phyloP scores from a whole-genome alignment of 352 stramenopile genomes.

The Phytophthora citricola region DNA sequence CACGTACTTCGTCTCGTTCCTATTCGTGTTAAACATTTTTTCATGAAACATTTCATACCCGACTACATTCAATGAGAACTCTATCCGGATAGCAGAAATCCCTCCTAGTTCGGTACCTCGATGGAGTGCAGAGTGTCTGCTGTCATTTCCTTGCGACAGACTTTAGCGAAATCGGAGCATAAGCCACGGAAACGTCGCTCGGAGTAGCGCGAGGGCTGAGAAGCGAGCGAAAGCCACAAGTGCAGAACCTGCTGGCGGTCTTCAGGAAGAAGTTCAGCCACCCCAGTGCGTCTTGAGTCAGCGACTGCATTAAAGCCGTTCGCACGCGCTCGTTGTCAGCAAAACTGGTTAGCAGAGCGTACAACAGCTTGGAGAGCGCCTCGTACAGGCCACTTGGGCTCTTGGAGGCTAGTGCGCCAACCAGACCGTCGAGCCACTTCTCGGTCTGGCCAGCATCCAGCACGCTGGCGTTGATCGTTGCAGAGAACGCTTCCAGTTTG shows the following conservation, averaged over 20 bases:
- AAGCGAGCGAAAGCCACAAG: conserved; percentile 63
- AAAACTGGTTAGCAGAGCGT: conserved; percentile 57
- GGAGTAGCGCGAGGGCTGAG: conserved; percentile 55
- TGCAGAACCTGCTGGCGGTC: conserved; percentile 63
- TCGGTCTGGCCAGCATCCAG: conserved; percentile 48
- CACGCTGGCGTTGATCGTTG: conserved; percentile 55
- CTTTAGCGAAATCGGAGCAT: conserved; percentile 75
- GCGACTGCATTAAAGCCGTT: conserved; percentile 37
- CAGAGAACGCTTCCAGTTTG: conserved; percentile 50
- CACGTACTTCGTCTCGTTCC: neutral
- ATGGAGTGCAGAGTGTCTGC: conserved; percentile 61
- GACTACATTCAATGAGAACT: conserved; percentile 12
- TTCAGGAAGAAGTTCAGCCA: conserved; percentile 42
- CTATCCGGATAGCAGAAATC: conserved; percentile 13
- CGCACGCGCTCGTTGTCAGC: conserved; percentile 41
- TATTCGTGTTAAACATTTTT: conserved; percentile 22
- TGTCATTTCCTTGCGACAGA: conserved; percentile 75
- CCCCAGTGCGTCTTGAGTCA: conserved; percentile 46
- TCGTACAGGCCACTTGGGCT: conserved; percentile 69
- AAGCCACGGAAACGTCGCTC: conserved; percentile 69
- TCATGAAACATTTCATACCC: conserved; percentile 11
- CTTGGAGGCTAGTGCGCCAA: conserved; percentile 58
- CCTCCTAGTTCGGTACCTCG: conserved; percentile 41
- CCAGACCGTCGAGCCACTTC: conserved; percentile 58
- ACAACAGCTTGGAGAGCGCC: conserved; percentile 57